Evolutionary conservation across 345 rosid genomes (phyloP).

Genomic region (Gossypioides kirkii): DNA sequence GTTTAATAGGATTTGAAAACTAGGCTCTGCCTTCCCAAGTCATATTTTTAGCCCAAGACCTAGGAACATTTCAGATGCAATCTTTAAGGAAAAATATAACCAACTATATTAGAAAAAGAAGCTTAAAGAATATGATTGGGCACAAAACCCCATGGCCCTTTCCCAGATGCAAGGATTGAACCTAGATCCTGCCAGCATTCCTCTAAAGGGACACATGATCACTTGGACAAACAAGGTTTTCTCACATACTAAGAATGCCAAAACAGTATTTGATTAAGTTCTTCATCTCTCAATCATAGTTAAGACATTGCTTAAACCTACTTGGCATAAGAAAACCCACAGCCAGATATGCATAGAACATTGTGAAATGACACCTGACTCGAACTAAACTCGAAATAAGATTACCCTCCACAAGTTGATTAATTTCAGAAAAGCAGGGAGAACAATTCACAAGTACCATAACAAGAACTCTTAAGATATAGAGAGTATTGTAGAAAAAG

Average conservation of each 20-base stretch:
- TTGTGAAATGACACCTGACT: background rate
- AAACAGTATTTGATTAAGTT: background rate
- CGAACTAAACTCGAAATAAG: background rate
- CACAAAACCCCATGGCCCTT: background rate
- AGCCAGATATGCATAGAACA: background rate
- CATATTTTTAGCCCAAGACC: background rate
- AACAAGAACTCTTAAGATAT: background rate
- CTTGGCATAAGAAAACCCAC: background rate
- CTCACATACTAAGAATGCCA: background rate
- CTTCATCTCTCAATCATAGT: background rate
- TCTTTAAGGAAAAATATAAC: background rate
- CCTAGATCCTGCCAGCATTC: background rate
- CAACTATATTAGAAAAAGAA: background rate
- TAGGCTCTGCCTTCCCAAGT: background rate
- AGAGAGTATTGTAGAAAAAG: background rate
- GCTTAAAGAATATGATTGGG: background rate
- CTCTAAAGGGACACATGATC: background rate
- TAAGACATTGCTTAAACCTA: background rate
- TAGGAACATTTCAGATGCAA: background rate
- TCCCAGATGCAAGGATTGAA: background rate
- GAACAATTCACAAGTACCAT: background rate
- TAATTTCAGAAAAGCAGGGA: background rate
- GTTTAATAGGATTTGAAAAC: background rate
- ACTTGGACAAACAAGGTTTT: background rate
- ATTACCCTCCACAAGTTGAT: background rate